Evolutionary conservation across 2,329 filamentous ascomycete genomes (phyloP).

Genomic region (Gaeumannomyces tritici): DNA sequence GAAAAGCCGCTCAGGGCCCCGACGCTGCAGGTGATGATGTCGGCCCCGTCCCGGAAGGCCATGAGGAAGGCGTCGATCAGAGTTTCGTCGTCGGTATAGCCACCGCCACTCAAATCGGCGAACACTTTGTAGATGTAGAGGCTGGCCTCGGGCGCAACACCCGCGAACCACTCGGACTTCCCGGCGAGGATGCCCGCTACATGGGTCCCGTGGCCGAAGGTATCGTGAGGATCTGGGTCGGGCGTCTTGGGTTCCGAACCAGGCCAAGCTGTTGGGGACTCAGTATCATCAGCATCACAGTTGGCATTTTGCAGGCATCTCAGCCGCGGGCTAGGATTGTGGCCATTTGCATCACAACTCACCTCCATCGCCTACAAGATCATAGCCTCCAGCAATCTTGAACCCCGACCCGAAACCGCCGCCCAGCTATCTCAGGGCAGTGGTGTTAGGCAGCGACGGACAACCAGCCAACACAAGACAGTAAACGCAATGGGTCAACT

Average conservation of each 20-base stretch:
- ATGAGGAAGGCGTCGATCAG: conserved; percentile 20
- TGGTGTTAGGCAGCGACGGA: background rate
- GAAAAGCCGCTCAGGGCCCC: conserved; percentile 13
- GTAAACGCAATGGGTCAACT: background rate
- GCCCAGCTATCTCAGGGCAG: conserved; percentile 14
- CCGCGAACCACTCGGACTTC: conserved; percentile 14
- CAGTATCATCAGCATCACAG: background rate
- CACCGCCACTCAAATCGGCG: conserved; percentile 5
- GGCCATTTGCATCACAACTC: conserved; percentile 14
- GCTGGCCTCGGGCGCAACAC: conserved; percentile 19
- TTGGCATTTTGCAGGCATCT: too few species aligned
- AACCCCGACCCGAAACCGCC: conserved; percentile 12
- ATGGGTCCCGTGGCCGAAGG: conserved; percentile 28
- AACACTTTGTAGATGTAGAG: conserved; percentile 20
- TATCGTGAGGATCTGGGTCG: conserved; percentile 24
- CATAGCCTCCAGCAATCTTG: conserved; percentile 14
- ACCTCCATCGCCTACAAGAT: conserved; percentile 14
- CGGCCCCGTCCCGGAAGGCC: conserved; percentile 16
- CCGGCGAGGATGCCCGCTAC: conserved; percentile 40
- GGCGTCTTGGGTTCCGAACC: conserved; percentile 4
- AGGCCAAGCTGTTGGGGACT: conserved; percentile 10
- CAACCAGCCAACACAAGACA: background rate
- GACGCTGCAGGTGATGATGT: conserved; percentile 1
- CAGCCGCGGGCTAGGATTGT: conserved; percentile 12
- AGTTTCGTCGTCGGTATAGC: conserved; percentile 16